Evolutionary conservation across 2,329 filamentous ascomycete species (phyloP).

Genomic region (Arthrobotrys entomopaga): DNA sequence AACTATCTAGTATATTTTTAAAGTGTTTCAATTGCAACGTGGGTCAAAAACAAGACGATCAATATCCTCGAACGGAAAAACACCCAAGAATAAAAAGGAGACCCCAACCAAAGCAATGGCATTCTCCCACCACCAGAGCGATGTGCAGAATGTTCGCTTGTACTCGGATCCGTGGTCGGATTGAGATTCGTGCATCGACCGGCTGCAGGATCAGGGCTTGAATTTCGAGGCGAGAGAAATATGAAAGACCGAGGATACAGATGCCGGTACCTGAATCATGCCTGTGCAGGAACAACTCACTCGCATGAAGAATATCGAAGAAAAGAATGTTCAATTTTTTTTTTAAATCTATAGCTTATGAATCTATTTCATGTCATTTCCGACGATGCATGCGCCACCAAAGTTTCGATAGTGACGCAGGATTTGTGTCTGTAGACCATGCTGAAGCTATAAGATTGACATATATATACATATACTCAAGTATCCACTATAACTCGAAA

Average conservation of each 20-base stretch:
- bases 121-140: neutral
- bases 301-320: neutral
- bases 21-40: no score
- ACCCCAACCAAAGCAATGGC: constrained; percentile 6
- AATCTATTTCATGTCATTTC: no score
- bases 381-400: no score
- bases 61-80: neutral
- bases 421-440: neutral
- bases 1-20: no score
- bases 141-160: constrained; percentile 41
- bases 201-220: neutral
- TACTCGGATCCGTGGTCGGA: constrained; percentile 47
- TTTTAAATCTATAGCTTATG: no score
- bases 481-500: constrained; percentile 12
- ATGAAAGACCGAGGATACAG: constrained; percentile 1
- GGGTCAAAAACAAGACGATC: no score
- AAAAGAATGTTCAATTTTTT: neutral
- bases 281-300: constrained; percentile 31
- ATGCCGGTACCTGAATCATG: constrained; percentile 22
- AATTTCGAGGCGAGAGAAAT: constrained; percentile 12
- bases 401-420: constrained; percentile 30
- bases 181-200: constrained; percentile 15
- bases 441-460: no score
- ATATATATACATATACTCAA: no score
- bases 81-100: constrained; percentile 5